Evolutionary conservation across 306 rosid genomes (phyloP), one percentile per base, ranked within the genome.

Genomic region (Lotus japonicus): DNA sequence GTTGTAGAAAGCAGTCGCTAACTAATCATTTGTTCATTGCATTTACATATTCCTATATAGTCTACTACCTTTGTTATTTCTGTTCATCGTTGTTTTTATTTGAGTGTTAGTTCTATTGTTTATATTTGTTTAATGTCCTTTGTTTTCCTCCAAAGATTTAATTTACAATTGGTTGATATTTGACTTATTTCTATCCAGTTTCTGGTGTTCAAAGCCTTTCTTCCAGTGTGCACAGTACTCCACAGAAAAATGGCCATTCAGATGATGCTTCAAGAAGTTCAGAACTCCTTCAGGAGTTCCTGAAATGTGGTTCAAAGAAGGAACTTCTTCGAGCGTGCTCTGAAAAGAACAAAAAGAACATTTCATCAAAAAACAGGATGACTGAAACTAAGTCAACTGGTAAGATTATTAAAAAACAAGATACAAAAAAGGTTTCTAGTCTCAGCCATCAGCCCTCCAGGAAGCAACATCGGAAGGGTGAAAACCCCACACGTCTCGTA

Each of bases 181-280:
- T 31, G 36, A 5, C 36, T 31, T 31, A 0, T 74, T 64, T 38
- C 64, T 74, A 67, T 80, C 62, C 85, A 86, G 96, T 82, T 82
- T 92, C 89, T 78, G 90, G 96, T 58, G 86, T 83, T 74, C 97
- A 80, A 74, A 90, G 97, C 78, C 90, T 90, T 59, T 88, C 90
- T 79, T 88, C 92, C 74, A 88, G 96, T 18, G 94, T 85, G 86
- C 97, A 84, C 70, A 86, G 97, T 84, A 88, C 96, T 81, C 92
- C 89, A 0, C 94, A 88, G 85, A 90, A 92, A 80, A 88, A 85
- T 86, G 97, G 89, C 44, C 86, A 88, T 72, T 90, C 91, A 9
- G 92, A 90, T 73, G 95, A 85, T 71, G 96, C 84, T 77, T 88
- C 98, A 49, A 82, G 85, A 86, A 88, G 91, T 78, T 82, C 94